A percentile compares a stretch with the other conserved stretches of the same genome.
These are phyloP conservation scores for Carex littledalei DNA, from an alignment of 176 grass and related monocot species.

Conservation along the genomic window DNA sequence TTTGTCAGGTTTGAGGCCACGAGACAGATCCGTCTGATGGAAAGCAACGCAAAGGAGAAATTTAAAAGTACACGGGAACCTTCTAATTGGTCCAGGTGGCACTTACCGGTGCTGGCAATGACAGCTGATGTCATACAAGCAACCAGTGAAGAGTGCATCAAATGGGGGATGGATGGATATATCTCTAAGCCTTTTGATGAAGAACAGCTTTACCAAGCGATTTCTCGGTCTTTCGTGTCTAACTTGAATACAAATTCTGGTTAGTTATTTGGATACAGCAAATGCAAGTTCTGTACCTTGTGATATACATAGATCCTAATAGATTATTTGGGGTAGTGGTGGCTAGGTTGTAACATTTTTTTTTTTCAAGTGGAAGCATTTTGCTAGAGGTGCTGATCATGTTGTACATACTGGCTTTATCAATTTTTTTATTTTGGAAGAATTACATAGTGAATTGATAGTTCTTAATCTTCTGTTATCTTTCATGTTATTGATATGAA, in stretches of 20 bases:
- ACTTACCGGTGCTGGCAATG: constrained; percentile 81
- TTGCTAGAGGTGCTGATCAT: neutral
- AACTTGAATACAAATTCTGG: neutral
- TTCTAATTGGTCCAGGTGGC: constrained; percentile 29
- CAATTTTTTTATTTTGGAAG: neutral
- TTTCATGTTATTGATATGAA: neutral
- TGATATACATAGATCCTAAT: neutral
- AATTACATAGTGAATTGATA: neutral
- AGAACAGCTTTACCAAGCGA: constrained; percentile 72
- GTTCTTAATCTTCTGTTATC: neutral
- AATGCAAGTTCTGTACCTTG: constrained; percentile 5
- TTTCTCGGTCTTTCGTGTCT: constrained; percentile 56
- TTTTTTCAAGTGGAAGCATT: neutral
- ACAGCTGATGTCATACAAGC: constrained; percentile 94
- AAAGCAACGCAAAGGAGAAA: constrained; percentile 51
- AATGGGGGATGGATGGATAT: constrained; percentile 93
- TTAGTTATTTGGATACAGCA: neutral
- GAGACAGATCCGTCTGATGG: constrained; percentile 64
- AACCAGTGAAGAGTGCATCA: constrained; percentile 87
- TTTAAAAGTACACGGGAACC: constrained; percentile 25
- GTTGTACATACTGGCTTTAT: constrained; percentile 9
- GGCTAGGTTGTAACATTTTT: neutral
- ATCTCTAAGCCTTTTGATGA: constrained; percentile 96
- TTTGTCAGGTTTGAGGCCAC: constrained; percentile 72
- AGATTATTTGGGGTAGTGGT: neutral